Conservation (phyloP, 1,139 yeast species). For the Suhomyces atakaporum region DNA sequence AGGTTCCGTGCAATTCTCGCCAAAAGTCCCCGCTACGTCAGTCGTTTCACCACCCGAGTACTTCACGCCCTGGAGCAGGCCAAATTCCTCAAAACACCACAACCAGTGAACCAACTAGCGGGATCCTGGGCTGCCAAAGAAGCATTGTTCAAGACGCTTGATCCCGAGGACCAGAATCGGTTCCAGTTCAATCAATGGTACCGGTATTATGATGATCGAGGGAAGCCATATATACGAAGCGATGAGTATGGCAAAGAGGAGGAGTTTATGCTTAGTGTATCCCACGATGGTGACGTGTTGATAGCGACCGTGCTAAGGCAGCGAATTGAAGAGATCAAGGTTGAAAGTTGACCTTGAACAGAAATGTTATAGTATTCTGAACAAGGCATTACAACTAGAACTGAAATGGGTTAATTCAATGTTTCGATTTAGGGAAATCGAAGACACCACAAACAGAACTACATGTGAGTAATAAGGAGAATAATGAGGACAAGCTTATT, state of each 20-base stretch:
- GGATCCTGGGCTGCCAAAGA: conserved; percentile 78
- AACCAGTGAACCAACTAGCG: conserved; percentile 44
- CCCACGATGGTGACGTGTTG: conserved; percentile 65
- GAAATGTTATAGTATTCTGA: too few relatives aligned
- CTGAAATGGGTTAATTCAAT: too few relatives aligned
- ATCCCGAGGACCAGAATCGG: conserved; percentile 43
- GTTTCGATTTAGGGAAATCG: too few relatives aligned
- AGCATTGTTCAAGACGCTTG: conserved; percentile 67
- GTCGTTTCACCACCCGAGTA: conserved; percentile 49
- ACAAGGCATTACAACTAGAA: too few relatives aligned
- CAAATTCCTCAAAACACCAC: conserved; percentile 16
- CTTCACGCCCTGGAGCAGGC: conserved; percentile 44
- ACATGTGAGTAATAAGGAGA: too few relatives aligned
- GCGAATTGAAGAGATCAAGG: conserved; percentile 7
- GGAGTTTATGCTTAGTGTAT: conserved; percentile 53
- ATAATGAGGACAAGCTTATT: too few relatives aligned
- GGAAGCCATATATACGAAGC: conserved; percentile 42
- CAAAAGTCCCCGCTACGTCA: conserved; percentile 26
- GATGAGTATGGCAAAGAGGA: conserved; percentile 39
- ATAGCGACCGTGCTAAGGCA: conserved; percentile 55
- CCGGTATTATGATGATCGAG: conserved; percentile 38
- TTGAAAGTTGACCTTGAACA: too few relatives aligned
- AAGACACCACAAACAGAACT: too few relatives aligned
- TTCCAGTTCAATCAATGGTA: conserved; percentile 69
- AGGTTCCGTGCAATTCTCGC: conserved; percentile 51